Conservation (phyloP, 1,139 yeast species). For the Pichia sp. region DNA sequence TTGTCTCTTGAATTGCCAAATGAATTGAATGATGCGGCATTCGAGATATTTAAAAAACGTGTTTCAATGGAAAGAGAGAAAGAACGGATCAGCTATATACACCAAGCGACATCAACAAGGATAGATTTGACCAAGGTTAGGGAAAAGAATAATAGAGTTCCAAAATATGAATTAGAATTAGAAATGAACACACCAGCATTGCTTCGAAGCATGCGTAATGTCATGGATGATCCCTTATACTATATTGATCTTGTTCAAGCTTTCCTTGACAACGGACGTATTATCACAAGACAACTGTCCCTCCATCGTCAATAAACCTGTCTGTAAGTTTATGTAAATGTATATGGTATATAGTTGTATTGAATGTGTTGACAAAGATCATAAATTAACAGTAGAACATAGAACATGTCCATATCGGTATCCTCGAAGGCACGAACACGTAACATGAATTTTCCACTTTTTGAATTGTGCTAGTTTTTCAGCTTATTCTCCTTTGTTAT, state of each 20-base stretch:
- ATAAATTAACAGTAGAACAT: background rate
- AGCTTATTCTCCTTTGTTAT: background rate
- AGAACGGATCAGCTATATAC: slow-evolving; percentile 57
- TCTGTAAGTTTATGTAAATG: background rate
- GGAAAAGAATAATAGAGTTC: slow-evolving; percentile 23
- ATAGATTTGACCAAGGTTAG: slow-evolving; percentile 64
- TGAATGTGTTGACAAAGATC: background rate
- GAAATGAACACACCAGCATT: slow-evolving; percentile 67
- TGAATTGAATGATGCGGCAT: slow-evolving; percentile 44
- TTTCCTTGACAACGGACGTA: slow-evolving; percentile 63
- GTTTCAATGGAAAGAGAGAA: slow-evolving; percentile 50
- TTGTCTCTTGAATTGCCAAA: slow-evolving; percentile 72
- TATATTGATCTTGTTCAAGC: slow-evolving; percentile 69
- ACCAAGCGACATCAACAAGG: slow-evolving; percentile 61
- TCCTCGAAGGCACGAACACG: background rate
- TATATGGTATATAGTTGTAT: background rate
- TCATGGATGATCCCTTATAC: slow-evolving; percentile 48
- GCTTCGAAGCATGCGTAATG: slow-evolving; percentile 52
- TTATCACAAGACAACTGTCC: slow-evolving; percentile 38
- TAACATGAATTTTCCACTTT: background rate
- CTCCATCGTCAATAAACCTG: slow-evolving; percentile 15
- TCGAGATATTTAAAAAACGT: slow-evolving; percentile 41
- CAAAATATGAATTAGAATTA: slow-evolving; percentile 58
- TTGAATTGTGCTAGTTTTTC: background rate
- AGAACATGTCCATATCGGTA: background rate